Evolutionary conservation across 306 rosid species (phyloP).

Genomic region (Acmispon strigosus): DNA sequence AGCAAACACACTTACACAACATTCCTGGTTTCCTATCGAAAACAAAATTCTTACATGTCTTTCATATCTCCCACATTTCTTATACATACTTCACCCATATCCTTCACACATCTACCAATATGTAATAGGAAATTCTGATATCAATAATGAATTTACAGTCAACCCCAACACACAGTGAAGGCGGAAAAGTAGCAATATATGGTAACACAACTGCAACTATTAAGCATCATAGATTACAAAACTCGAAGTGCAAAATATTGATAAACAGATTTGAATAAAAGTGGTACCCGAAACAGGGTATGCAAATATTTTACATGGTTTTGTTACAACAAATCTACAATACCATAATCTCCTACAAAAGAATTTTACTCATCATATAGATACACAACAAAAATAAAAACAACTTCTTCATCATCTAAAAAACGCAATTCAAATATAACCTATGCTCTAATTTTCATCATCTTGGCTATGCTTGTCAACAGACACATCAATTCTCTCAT

Average conservation of each 20-base stretch:
- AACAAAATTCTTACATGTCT: background rate
- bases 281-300: background rate
- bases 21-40: background rate
- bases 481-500: conserved; percentile 58
- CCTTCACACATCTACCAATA: background rate
- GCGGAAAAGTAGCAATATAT: background rate
- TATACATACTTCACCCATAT: background rate
- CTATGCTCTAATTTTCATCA: conserved; percentile 9
- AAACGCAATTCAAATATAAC: background rate
- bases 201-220: background rate
- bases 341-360: conserved; percentile 15
- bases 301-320: background rate
- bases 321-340: conserved; percentile 3
- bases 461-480: conserved; percentile 36
- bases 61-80: background rate
- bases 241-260: background rate
- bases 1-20: background rate
- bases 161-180: background rate
- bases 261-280: background rate
- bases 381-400: background rate
- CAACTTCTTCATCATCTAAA: background rate
- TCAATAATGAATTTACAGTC: background rate
- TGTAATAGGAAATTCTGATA: background rate
- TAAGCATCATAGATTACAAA: background rate
- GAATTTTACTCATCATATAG: background rate